A percentile compares a stretch with the other conserved stretches of the same genome.
These are phyloP conservation scores for Amanita rimosa DNA, from an alignment of 768 basidiomycete genomes.

Conservation along the genomic window DNA sequence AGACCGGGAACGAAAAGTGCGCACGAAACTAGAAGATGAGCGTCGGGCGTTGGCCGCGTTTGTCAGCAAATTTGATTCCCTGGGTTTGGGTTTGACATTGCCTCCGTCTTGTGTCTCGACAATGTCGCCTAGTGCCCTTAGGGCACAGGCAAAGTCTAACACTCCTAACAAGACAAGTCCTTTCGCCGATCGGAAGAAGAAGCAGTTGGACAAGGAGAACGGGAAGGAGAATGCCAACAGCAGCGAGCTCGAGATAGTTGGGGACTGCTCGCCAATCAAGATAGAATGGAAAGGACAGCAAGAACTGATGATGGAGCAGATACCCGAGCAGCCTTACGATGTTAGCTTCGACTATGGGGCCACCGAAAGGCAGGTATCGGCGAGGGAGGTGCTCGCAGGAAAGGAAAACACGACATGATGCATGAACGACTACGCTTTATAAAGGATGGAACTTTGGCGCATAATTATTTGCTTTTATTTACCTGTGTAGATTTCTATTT, in stretches of 20 bases:
- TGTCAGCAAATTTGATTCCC: conserved; percentile 71
- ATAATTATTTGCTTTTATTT: not conserved
- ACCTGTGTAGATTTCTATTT: not conserved
- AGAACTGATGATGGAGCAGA: conserved; percentile 9
- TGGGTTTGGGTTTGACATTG: conserved; percentile 37
- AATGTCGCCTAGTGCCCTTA: not conserved
- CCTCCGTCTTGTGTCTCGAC: conserved; percentile 25
- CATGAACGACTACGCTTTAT: not conserved
- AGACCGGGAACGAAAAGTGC: conserved; percentile 69
- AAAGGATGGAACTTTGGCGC: not conserved
- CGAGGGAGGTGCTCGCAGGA: conserved; percentile 30
- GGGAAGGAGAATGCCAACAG: conserved; percentile 1
- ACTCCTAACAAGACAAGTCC: conserved; percentile 1
- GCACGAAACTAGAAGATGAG: conserved; percentile 65
- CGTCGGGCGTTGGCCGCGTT: conserved; percentile 69
- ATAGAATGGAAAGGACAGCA: conserved; percentile 6
- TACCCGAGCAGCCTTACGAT: conserved; percentile 7
- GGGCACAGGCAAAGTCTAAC: no score
- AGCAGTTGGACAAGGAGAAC: not conserved
- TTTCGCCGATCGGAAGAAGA: not conserved
- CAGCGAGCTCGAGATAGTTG: not conserved
- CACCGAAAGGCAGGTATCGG: conserved; percentile 9
- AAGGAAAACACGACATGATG: conserved; percentile 37
- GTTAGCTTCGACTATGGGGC: conserved; percentile 17
- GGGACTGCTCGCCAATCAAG: conserved; percentile 1